phyloP scores from a whole-genome alignment of 352 stramenopile species.

The Phytophthora ramorum region DNA sequence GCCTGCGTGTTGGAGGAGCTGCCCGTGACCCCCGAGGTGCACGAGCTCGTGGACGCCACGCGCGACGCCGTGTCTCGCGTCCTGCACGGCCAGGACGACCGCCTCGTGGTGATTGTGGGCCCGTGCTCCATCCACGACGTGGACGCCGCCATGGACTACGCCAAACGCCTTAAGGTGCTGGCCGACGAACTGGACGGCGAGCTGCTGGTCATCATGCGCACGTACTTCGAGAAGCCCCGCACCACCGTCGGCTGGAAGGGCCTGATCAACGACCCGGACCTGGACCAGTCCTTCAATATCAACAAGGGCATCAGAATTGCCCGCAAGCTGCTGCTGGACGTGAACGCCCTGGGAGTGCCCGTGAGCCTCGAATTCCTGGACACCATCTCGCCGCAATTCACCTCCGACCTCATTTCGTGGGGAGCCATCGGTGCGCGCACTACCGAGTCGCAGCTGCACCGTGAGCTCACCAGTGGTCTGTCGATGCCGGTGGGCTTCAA shows the following conservation, averaged over 20 bases:
- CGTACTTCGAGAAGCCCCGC: constrained; percentile 89
- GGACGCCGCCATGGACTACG: constrained; percentile 77
- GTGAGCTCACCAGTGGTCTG: constrained; percentile 79
- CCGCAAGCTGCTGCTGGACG: constrained; percentile 83
- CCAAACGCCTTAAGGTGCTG: constrained; percentile 60
- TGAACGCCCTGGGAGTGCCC: constrained; percentile 81
- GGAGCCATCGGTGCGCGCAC: constrained; percentile 86
- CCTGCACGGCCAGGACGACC: constrained; percentile 73
- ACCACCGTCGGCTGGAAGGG: constrained; percentile 89
- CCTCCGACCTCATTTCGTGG: constrained; percentile 79
- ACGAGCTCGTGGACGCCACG: constrained; percentile 66
- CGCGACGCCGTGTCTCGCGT: constrained; percentile 63
- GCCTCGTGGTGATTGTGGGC: constrained; percentile 76
- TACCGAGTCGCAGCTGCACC: constrained; percentile 85
- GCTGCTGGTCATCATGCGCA: constrained; percentile 86
- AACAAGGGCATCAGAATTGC: constrained; percentile 89
- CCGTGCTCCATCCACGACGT: constrained; percentile 89
- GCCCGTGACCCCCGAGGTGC: constrained; percentile 69
- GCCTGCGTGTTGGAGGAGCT: constrained; percentile 79
- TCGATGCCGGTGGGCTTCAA: constrained; percentile 90
- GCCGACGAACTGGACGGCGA: constrained; percentile 65
- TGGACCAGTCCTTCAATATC: constrained; percentile 88
- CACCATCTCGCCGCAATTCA: constrained; percentile 87
- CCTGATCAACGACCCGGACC: constrained; percentile 87
- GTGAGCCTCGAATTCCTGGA: constrained; percentile 85